Evolutionary conservation across 2,329 filamentous ascomycete species (phyloP).

Genomic region (Lachnellula occidentalis): DNA sequence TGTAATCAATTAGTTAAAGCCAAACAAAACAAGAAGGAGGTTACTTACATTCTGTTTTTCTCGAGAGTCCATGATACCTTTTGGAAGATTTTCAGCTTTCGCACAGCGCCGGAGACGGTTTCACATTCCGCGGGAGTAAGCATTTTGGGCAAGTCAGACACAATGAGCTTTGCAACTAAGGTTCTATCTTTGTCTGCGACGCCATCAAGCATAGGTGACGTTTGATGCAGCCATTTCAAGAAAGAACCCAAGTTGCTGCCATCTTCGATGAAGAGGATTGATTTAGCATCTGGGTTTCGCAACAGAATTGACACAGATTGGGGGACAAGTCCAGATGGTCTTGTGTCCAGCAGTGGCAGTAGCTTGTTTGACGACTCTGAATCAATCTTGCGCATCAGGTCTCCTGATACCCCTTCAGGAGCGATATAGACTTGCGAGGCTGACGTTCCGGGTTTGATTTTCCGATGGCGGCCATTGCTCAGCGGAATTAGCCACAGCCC

Average conservation of each 20-base stretch:
- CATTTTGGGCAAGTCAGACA: background rate
- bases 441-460: constrained; percentile 11
- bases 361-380: background rate
- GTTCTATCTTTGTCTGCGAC: constrained; percentile 5
- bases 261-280: constrained; percentile 7
- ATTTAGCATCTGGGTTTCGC: background rate
- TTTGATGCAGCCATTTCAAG: constrained; percentile 11
- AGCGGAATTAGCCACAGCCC: constrained; percentile 28
- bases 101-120: background rate
- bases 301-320: background rate
- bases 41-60: constrained; percentile 7
- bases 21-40: background rate
- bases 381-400: constrained; percentile 17
- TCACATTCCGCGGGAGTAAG: background rate
- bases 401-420: constrained; percentile 4
- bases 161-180: constrained; percentile 4
- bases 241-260: constrained; percentile 6
- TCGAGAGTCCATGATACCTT: constrained; percentile 9
- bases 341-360: constrained; percentile 6
- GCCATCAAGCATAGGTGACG: background rate
- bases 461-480: constrained; percentile 19
- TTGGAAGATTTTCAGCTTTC: constrained; percentile 11
- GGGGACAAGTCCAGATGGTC: background rate
- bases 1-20: constrained; percentile 3
- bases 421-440: constrained; percentile 6